Base-by-base conservation (phyloP, 305 asterid genomes). In the Fraxinus angustifolia region DNA sequence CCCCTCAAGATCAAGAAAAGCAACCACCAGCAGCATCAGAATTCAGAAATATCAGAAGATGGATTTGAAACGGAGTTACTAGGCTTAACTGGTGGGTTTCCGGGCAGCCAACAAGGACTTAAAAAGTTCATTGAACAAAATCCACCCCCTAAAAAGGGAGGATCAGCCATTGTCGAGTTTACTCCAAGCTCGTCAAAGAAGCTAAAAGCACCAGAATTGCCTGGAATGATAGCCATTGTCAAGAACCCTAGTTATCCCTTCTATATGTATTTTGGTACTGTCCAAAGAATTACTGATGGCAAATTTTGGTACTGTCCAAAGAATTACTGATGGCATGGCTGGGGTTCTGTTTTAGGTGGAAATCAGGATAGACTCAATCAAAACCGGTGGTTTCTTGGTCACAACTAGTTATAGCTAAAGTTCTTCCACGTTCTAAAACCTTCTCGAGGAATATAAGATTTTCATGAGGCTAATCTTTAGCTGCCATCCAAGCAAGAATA, bases 301-400 rank as follows among this genome's bases (percentile, higher is more conserved):
- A 23, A 23, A 91, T 70, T 92, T 96, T 79, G 95, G 98, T 36
- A 90, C 88, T 23, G 26, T 23, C 26, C 26, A 23, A 23, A 23
- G 26, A 23, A 23, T 23, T 23, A 23, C 26, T 23, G 26, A 23
- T 23, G 26, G 26, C 26, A 23, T 0, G 71, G 98, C 95, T 2
- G 97, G 93, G n/a, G 97, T 93, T 75, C 89, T 93, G 70, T 93
- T 93, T 77, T 93, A 87, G 98, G 98, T 17, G 98, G 98, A 79
- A 92, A 88, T 19, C 93, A 96, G 97, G 98, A 93, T 84, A 82
- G 85, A 80, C 88, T 94, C 73, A 1, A 38, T 12, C 3, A 38
- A 38, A 38, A 38, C 48, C 48, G 3, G 48, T 38, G 48, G 48
- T 38, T 38, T 38, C 48, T 38, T 8, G 14, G 14, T 38, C 48